Conservation (phyloP, 2,329 filamentous ascomycete species). For the Aureobasidium sp. region DNA sequence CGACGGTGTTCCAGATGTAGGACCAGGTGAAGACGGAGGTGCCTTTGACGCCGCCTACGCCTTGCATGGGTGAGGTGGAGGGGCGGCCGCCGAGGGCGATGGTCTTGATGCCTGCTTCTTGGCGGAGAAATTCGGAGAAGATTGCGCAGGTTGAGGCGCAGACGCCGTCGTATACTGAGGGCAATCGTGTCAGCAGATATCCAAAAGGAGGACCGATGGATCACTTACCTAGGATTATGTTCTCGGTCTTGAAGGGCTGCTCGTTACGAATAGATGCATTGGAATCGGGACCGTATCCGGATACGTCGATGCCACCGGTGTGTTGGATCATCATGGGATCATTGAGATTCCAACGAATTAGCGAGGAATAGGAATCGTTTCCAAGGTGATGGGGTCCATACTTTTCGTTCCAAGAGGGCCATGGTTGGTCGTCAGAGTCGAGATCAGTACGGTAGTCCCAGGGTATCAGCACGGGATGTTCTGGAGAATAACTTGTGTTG, state of each 20-base stretch:
- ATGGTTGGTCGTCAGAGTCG: constrained; percentile 44
- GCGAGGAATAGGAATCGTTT: constrained; percentile 51
- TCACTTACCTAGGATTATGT: constrained; percentile 43
- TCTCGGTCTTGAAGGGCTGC: constrained; percentile 49
- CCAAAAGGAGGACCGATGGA: no score
- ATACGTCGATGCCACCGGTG: constrained; percentile 32
- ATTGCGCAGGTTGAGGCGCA: constrained; percentile 42
- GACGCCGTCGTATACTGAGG: constrained; percentile 35
- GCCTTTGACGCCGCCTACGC: constrained; percentile 40
- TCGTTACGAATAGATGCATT: constrained; percentile 34
- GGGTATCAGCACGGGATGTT: constrained; percentile 36
- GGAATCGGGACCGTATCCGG: constrained; percentile 43
- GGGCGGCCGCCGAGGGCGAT: constrained; percentile 39
- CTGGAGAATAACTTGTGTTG: constrained; percentile 27
- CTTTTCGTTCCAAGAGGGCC: constrained; percentile 41
- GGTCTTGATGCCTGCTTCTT: constrained; percentile 37
- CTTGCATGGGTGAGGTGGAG: constrained; percentile 36
- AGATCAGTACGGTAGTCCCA: constrained; percentile 43
- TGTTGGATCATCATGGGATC: constrained; percentile 35
- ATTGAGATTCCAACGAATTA: constrained; percentile 47
- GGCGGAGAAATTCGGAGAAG: constrained; percentile 39
- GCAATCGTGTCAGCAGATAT: no score
- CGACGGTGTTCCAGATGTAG: constrained; percentile 17
- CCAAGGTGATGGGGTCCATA: constrained; percentile 37
- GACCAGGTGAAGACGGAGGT: constrained; percentile 27